Evolutionary conservation across 306 rosid species (phyloP), one percentile per base, ranked within the genome.

Genomic region (Citrullus amarus): DNA sequence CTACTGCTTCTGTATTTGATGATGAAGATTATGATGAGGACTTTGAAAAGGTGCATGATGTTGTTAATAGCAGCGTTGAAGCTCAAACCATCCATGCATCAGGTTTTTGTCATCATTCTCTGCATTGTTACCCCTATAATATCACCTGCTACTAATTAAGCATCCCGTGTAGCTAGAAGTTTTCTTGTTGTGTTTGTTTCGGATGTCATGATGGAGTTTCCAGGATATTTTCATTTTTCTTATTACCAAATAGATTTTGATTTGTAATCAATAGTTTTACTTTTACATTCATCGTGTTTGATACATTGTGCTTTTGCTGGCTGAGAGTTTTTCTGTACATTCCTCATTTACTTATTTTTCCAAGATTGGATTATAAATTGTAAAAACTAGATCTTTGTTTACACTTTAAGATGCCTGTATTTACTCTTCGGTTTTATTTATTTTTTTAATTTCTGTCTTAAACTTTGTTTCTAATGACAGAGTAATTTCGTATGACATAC

Each of bases 1-100:
- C 91, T 62, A 80, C 86, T 82, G 57, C 79, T 70, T 90, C 98
- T 73, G 86, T 93, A 55, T 90, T 91, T 67, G 96, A 89, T 57
- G 98, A 94, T 83, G 98, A 94, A 82, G 80, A 94, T 83, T 94
- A 94, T 79, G 98, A 94, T 32, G 98, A 91, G 85, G 98, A 92
- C 78, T 85, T 90, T 89, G 97, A 91, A n/a, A 81, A 82, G 56
- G 97, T 90, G 71, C 77, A 72, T n/a, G 90, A 85, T 67, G 67
- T 73, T 9, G 90, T 79, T 78, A 85, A 87, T 60, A 84, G 65
- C 8, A 80, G 82, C 78, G 38, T 83, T 75, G 85, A 88, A 79
- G 89, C 77, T 84, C 89, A 84, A 79, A 67, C 69, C 38, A 71
- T 58, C 68, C 69, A 86, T 80, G 77, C 76, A 81, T 56, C 86